Percentiles rank a stretch among this genome's conserved stretches.
Conservation (phyloP, 352 stramenopile species). For the Phytophthora fragariaefolia region DNA sequence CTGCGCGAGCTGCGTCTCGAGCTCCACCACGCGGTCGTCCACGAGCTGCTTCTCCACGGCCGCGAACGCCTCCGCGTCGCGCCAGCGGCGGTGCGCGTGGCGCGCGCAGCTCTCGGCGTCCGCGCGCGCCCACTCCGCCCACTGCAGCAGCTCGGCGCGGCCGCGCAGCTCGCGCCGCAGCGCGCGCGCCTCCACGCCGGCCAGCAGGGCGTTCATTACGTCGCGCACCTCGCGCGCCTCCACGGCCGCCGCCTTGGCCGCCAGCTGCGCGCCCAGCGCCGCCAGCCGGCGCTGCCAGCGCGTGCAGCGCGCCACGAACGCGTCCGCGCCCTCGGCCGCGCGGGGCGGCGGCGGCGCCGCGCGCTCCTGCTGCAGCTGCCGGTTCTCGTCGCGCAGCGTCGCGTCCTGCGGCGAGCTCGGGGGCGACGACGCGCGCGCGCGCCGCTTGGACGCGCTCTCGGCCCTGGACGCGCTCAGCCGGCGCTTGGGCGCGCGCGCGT, state of each 20-base stretch:
- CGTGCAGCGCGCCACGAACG: conserved; percentile 21
- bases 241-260: conserved; percentile 16
- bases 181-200: conserved; percentile 37
- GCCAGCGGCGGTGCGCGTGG: conserved; percentile 13
- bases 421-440: neutral
- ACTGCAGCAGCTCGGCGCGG: conserved; percentile 25
- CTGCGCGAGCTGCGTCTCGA: conserved; percentile 59
- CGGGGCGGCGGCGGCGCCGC: conserved; percentile 26
- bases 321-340: conserved; percentile 22
- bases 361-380: conserved; percentile 33
- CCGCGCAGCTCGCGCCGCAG: conserved; percentile 11
- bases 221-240: conserved; percentile 41
- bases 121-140: conserved; percentile 23
- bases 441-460: neutral
- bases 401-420: conserved; percentile 15
- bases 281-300: conserved; percentile 34
- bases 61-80: conserved; percentile 50
- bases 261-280: conserved; percentile 26
- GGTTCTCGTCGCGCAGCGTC: conserved; percentile 48
- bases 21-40: conserved; percentile 56
- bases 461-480: neutral
- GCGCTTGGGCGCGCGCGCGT: neutral
- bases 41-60: conserved; percentile 57
- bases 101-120: conserved; percentile 26
- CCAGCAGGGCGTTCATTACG: conserved; percentile 46